phyloP scores from a whole-genome alignment of 148 eudicot genomes.

The Persicaria maculosa region DNA sequence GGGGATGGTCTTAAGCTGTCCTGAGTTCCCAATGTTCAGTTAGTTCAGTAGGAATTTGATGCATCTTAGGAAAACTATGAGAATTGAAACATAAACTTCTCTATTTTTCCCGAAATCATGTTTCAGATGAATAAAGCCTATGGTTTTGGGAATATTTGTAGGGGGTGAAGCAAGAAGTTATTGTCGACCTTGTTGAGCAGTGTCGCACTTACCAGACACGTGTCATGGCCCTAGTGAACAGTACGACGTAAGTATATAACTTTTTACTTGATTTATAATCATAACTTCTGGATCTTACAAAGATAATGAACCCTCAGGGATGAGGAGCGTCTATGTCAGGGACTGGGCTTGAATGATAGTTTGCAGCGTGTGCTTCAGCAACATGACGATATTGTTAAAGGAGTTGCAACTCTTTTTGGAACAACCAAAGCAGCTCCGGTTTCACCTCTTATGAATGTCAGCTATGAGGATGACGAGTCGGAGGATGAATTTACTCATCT shows the following conservation, averaged over 20 bases:
- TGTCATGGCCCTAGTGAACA: slow-evolving; percentile 75
- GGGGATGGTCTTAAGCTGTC: neutral
- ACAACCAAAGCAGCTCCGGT: slow-evolving; percentile 25
- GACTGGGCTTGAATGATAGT: slow-evolving; percentile 78
- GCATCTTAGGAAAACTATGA: neutral
- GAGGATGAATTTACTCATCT: slow-evolving; percentile 84
- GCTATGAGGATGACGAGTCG: slow-evolving; percentile 81
- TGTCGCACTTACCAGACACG: slow-evolving; percentile 82
- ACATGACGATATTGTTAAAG: slow-evolving; percentile 76
- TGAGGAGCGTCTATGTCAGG: slow-evolving; percentile 75
- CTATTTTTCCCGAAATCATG: neutral
- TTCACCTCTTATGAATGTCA: slow-evolving; percentile 53
- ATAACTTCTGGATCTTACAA: neutral
- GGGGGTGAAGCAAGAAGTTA: slow-evolving; percentile 79
- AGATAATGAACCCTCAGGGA: slow-evolving; percentile 32
- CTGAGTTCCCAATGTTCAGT: neutral
- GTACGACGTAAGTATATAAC: slow-evolving; percentile 44
- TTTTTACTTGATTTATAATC: neutral
- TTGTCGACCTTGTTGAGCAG: slow-evolving; percentile 90
- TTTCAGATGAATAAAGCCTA: neutral
- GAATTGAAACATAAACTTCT: neutral
- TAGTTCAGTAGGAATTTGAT: neutral
- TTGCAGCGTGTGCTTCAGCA: slow-evolving; percentile 67
- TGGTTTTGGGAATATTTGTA: slow-evolving; percentile 19
- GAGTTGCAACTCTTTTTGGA: slow-evolving; percentile 26